Evolutionary conservation across 106 monocot genomes (phyloP).

Genomic region (Phalaenopsis aphrodite): DNA sequence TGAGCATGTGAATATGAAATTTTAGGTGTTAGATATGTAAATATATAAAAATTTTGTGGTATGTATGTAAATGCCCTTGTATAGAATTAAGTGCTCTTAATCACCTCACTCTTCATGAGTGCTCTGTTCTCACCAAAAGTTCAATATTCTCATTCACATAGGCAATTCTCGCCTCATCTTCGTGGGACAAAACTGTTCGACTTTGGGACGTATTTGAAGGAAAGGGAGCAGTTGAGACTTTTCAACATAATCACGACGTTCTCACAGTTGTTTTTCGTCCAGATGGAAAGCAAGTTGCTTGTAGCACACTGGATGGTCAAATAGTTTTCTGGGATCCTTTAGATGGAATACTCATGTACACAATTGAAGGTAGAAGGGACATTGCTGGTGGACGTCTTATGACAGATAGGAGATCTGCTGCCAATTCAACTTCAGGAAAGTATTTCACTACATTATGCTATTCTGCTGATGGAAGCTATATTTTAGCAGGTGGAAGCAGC

Average conservation of each 20-base stretch:
- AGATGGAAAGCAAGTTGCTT: constrained; percentile 94
- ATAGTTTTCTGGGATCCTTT: constrained; percentile 96
- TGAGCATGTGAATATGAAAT: too few relatives aligned
- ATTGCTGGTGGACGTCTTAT: constrained; percentile 89
- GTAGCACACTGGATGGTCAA: constrained; percentile 89
- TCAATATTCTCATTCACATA: constrained; percentile 14
- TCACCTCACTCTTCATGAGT: not conserved
- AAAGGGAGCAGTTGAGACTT: constrained; percentile 91
- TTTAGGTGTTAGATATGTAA: too few relatives aligned
- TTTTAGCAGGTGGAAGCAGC: constrained; percentile 94
- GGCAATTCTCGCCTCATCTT: constrained; percentile 86
- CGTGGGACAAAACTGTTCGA: constrained; percentile 97
- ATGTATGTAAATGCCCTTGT: too few relatives aligned
- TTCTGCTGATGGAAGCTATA: constrained; percentile 93
- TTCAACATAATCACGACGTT: constrained; percentile 92
- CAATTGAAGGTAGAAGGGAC: constrained; percentile 96
- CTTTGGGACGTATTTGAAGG: constrained; percentile 93
- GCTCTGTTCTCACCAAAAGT: not conserved
- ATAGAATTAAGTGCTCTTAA: not conserved
- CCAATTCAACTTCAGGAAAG: constrained; percentile 79
- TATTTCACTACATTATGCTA: constrained; percentile 94
- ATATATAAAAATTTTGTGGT: too few relatives aligned
- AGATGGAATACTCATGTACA: constrained; percentile 74
- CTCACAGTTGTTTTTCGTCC: constrained; percentile 90
- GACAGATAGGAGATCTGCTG: constrained; percentile 83